Evolutionary conservation across 352 stramenopile genomes (phyloP).

Genomic region (Phytopythium aichiense): DNA sequence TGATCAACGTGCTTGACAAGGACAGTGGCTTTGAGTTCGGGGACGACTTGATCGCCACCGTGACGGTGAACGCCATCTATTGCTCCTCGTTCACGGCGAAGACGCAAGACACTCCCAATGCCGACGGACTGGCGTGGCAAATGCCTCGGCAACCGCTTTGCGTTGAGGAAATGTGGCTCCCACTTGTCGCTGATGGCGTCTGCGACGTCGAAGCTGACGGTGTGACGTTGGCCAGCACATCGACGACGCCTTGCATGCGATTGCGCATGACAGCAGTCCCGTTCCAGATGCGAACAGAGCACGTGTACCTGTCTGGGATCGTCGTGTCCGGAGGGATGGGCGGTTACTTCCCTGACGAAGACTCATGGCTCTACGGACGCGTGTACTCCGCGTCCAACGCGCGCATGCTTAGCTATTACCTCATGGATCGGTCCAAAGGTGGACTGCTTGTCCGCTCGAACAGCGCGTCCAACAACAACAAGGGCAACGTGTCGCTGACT

Average conservation of each 20-base stretch:
- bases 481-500: slow-evolving; percentile 57
- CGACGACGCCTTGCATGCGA: slow-evolving; percentile 53
- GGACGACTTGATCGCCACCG: slow-evolving; percentile 74
- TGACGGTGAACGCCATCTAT: slow-evolving; percentile 76
- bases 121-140: slow-evolving; percentile 57
- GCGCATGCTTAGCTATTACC: slow-evolving; percentile 74
- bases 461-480: slow-evolving; percentile 72
- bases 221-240: slow-evolving; percentile 1
- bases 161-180: slow-evolving; percentile 76
- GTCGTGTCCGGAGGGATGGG: slow-evolving; percentile 69
- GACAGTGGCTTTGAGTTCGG: slow-evolving; percentile 86
- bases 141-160: slow-evolving; percentile 66
- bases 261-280: slow-evolving; percentile 66
- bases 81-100: slow-evolving; percentile 66
- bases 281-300: slow-evolving; percentile 68
- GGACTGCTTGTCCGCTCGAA: slow-evolving; percentile 62
- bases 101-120: slow-evolving; percentile 38
- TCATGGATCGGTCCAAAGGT: slow-evolving; percentile 61
- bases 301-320: slow-evolving; percentile 44
- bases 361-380: slow-evolving; percentile 61
- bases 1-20: slow-evolving; percentile 65
- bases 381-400: slow-evolving; percentile 66
- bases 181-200: slow-evolving; percentile 26
- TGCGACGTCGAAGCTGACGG: slow-evolving; percentile 4
- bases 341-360: slow-evolving; percentile 54